Conservation (phyloP, 1,139 yeast species). For the Diutina sp. region DNA sequence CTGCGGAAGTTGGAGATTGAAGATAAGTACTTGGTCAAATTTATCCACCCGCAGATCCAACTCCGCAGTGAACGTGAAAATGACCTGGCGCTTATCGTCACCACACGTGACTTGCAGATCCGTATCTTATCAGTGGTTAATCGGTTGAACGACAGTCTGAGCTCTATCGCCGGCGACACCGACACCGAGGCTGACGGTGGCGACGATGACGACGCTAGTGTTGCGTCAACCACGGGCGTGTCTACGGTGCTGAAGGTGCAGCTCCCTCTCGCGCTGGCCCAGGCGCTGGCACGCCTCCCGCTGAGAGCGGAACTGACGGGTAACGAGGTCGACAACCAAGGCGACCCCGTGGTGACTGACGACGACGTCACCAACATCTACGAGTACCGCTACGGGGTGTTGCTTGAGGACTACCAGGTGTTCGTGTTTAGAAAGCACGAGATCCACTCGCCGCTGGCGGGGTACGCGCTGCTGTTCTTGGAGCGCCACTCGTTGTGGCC, state of each 20-base stretch:
- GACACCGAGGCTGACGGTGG: background rate
- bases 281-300: no score
- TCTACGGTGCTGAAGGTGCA: background rate
- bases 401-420: slow-evolving; percentile 1
- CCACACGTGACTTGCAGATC: background rate
- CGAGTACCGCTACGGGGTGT: background rate
- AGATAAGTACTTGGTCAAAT: slow-evolving; percentile 25
- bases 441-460: background rate
- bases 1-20: slow-evolving; percentile 20
- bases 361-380: background rate
- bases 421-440: background rate
- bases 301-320: background rate
- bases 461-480: background rate
- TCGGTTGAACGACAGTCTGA: background rate
- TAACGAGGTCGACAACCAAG: background rate
- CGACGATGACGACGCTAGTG: background rate
- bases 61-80: slow-evolving; percentile 20
- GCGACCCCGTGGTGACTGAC: background rate
- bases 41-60: slow-evolving; percentile 34
- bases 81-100: slow-evolving; percentile 11
- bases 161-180: background rate
- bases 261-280: no score
- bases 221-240: background rate
- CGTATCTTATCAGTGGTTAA: background rate
- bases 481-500: slow-evolving; percentile 42